These are phyloP conservation scores for Colletotrichum orchidophilum DNA, from an alignment of 2,329 filamentous ascomycete genomes.

Conservation along the genomic window DNA sequence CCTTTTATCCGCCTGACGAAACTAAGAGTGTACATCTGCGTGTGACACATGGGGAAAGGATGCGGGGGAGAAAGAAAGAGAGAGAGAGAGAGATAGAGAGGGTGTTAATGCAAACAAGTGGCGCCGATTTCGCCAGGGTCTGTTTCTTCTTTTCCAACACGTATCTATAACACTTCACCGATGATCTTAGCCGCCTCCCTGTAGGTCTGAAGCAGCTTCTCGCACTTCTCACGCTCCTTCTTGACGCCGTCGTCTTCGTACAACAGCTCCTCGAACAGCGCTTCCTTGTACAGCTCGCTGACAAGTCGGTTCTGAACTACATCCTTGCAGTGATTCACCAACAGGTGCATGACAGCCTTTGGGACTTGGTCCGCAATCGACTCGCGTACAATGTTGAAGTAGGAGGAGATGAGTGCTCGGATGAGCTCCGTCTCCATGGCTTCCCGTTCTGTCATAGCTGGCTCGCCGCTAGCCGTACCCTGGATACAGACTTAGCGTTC, in stretches of 20 bases:
- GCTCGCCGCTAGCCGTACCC: constrained; percentile 71
- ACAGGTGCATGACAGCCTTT: constrained; percentile 97
- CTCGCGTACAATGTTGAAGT: constrained; percentile 99
- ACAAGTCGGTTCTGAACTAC: constrained; percentile 97
- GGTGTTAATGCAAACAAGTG: constrained; percentile 5
- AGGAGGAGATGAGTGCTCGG: constrained; percentile 93
- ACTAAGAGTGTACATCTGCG: constrained; percentile 7
- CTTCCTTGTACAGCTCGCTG: constrained; percentile 93
- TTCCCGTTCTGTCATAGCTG: constrained; percentile 92
- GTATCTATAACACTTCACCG: constrained; percentile 83
- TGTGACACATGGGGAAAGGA: not conserved
- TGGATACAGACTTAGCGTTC: constrained; percentile 43
- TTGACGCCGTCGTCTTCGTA: constrained; percentile 99
- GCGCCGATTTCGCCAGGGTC: constrained; percentile 6
- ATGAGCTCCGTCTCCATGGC: constrained; percentile 98
- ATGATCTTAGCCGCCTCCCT: constrained; percentile 98
- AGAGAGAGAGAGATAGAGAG: not conserved
- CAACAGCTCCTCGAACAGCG: constrained; percentile 88
- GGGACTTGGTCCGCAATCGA: constrained; percentile 99
- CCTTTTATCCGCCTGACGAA: not conserved
- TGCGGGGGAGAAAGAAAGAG: not conserved
- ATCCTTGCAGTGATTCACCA: constrained; percentile 98
- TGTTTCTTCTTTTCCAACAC: constrained; percentile 24
- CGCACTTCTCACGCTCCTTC: constrained; percentile 97
- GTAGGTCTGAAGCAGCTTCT: constrained; percentile 94